Conservation (phyloP, 2,329 filamentous ascomycete genomes). For the Sclerotinia subarctica region DNA sequence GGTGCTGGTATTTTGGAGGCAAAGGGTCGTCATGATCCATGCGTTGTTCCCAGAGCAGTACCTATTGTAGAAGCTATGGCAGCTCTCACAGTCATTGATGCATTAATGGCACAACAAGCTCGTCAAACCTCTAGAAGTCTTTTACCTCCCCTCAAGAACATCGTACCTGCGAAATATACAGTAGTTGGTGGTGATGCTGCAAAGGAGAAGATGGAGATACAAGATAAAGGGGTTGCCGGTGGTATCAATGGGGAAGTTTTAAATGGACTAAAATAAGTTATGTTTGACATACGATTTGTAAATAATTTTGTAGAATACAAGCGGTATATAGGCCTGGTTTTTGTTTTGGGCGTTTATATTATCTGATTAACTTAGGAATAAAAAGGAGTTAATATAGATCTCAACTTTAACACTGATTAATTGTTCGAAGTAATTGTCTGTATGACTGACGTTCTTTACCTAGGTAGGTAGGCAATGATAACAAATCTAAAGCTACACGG, state of each 20-base stretch:
- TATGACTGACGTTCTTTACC: too few species aligned
- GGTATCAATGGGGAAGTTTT: background rate
- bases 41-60: slow-evolving; percentile 77
- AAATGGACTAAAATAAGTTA: background rate
- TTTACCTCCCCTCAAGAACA: slow-evolving; percentile 42
- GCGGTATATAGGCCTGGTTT: background rate
- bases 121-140: slow-evolving; percentile 48
- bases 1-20: slow-evolving; percentile 74
- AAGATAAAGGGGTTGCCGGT: slow-evolving; percentile 23
- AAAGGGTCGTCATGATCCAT: slow-evolving; percentile 92
- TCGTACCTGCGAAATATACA: slow-evolving; percentile 25
- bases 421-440: too few species aligned
- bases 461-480: too few species aligned
- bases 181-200: slow-evolving; percentile 27
- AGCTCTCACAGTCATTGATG: slow-evolving; percentile 81
- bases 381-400: background rate
- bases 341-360: background rate
- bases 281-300: background rate
- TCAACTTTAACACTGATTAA: background rate
- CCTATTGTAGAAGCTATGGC: slow-evolving; percentile 93
- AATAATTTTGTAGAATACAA: slow-evolving; percentile 7
- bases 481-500: too few species aligned
- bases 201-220: slow-evolving; percentile 22
- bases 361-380: background rate
- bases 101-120: slow-evolving; percentile 76